These are phyloP conservation scores for Populus hybrid DNA, from an alignment of 441 rosid genomes.

Conservation along the genomic window DNA sequence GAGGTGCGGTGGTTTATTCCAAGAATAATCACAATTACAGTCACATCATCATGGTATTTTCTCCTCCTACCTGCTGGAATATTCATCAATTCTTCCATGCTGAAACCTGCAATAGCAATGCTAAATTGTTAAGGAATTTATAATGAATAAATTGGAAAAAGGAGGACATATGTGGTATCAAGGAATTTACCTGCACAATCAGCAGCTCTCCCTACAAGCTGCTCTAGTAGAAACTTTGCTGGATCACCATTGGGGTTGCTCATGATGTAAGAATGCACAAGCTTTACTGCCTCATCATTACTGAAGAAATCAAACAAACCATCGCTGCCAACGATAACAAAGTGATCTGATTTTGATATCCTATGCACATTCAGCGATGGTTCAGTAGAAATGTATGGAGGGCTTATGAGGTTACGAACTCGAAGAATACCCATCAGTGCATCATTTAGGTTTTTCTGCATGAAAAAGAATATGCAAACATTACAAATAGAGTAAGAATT, in stretches of 20 bases:
- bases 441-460: conserved; percentile 76
- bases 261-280: conserved; percentile 50
- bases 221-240: conserved; percentile 75
- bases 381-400: conserved; percentile 75
- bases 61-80: conserved; percentile 91
- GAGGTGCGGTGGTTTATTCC: conserved; percentile 78
- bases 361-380: conserved; percentile 73
- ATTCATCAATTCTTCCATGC: conserved; percentile 75
- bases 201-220: conserved; percentile 80
- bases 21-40: conserved; percentile 78
- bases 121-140: not conserved
- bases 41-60: conserved; percentile 94
- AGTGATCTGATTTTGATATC: conserved; percentile 68
- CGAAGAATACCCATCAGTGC: conserved; percentile 91
- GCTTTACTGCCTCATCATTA: conserved; percentile 74
- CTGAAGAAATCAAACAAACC: conserved; percentile 89
- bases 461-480: not conserved
- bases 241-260: conserved; percentile 79
- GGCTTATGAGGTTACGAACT: conserved; percentile 75
- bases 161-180: too few species aligned
- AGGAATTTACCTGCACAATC: conserved; percentile 64
- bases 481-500: not conserved
- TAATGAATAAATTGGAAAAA: not conserved
- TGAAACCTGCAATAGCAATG: conserved; percentile 52
- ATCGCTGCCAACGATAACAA: conserved; percentile 84